Evolutionary conservation across 176 grass and related monocot genomes (phyloP).

Genomic region (Themeda triandra): DNA sequence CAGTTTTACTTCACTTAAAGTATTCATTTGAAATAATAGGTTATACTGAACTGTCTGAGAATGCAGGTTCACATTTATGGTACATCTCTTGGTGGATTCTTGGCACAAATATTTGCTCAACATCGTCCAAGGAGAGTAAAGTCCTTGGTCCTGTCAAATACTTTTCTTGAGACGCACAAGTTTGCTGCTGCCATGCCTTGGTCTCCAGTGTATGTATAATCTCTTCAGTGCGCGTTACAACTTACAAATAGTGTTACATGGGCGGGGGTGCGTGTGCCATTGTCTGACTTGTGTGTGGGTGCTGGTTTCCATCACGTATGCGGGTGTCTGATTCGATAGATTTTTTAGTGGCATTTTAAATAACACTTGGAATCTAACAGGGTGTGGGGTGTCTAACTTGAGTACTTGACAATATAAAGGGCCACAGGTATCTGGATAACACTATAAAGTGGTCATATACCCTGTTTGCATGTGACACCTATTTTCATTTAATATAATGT

Average conservation of each 20-base stretch:
- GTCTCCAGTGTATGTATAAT: conserved; percentile 85
- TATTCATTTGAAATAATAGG: conserved; percentile 6
- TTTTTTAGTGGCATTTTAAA: not conserved
- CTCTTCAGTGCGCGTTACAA: not conserved
- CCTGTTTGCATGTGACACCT: not conserved
- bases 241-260: not conserved
- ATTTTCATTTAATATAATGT: not conserved
- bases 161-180: conserved; percentile 91
- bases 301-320: not conserved
- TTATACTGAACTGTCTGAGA: not conserved
- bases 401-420: not conserved
- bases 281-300: not conserved
- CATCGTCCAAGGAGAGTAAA: conserved; percentile 85
- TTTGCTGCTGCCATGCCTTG: conserved; percentile 94
- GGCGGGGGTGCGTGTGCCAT: not conserved
- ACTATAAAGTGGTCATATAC: not conserved
- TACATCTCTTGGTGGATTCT: conserved; percentile 97
- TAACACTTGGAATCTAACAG: not conserved
- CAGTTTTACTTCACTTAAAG: not conserved
- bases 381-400: not conserved
- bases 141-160: conserved; percentile 92
- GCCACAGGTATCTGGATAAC: not conserved
- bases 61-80: conserved; percentile 94
- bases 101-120: conserved; percentile 94
- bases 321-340: not conserved